These are phyloP conservation scores for Fonsecaea monophora DNA, from an alignment of 2,329 filamentous ascomycete genomes.

Conservation along the genomic window DNA sequence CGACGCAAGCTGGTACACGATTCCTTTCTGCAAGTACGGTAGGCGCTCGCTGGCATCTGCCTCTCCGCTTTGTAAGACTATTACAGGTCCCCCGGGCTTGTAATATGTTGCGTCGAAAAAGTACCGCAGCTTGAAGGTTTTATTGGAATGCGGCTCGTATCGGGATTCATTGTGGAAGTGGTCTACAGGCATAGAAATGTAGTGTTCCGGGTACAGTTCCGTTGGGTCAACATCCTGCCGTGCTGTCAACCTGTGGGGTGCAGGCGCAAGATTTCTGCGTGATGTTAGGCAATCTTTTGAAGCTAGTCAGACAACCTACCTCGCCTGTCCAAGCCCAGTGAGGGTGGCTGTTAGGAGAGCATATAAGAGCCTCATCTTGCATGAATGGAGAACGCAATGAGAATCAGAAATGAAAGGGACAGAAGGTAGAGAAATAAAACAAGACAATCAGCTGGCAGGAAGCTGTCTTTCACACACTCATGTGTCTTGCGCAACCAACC, in stretches of 20 bases:
- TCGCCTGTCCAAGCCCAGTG: conserved; percentile 24
- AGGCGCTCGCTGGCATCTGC: conserved; percentile 68
- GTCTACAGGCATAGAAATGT: conserved; percentile 69
- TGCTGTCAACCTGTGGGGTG: conserved; percentile 23
- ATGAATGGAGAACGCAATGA: neutral
- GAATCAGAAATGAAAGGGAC: neutral
- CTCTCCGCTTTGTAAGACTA: conserved; percentile 77
- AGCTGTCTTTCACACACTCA: neutral
- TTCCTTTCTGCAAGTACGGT: conserved; percentile 76
- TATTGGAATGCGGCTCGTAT: conserved; percentile 78
- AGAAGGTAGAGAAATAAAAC: neutral
- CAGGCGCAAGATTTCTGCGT: conserved; percentile 27
- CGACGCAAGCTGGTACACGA: conserved; percentile 72
- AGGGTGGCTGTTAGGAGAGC: conserved; percentile 16
- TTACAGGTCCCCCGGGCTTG: conserved; percentile 77
- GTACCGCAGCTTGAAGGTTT: conserved; percentile 74
- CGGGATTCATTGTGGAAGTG: conserved; percentile 81
- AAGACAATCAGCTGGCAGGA: conserved; percentile 1
- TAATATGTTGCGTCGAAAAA: conserved; percentile 84
- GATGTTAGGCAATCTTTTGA: conserved; percentile 5
- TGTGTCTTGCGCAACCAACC: conserved; percentile 12
- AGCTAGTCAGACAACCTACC: conserved; percentile 13
- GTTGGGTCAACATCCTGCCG: conserved; percentile 36
- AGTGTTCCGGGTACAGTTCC: conserved; percentile 55
- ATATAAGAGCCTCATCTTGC: conserved; percentile 24